Percentiles rank a stretch among this genome's conserved stretches.
phyloP scores from a whole-genome alignment of 176 grass and related monocot genomes.

The Oryza officinalis region DNA sequence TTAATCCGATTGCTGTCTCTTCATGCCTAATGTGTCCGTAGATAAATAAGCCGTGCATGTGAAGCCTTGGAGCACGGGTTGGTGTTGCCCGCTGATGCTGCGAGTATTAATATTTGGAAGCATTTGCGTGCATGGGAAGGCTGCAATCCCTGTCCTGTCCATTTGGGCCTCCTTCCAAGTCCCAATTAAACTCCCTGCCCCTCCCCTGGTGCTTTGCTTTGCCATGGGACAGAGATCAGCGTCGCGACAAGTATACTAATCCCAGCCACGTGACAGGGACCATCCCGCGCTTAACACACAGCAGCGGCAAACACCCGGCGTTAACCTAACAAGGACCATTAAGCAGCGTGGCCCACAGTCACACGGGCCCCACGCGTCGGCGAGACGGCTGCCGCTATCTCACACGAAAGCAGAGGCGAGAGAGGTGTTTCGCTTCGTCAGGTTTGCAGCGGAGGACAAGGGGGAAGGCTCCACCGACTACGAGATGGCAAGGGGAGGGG shows the following conservation, averaged over 20 bases:
- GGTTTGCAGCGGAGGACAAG: background rate
- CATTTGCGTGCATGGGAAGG: constrained; percentile 51
- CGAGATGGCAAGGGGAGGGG: background rate
- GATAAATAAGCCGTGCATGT: constrained; percentile 12
- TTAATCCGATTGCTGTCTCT: constrained; percentile 13
- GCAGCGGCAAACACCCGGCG: background rate
- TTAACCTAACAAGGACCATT: background rate
- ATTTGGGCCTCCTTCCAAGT: constrained; percentile 18
- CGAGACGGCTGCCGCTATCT: background rate
- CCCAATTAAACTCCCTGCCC: constrained; percentile 18
- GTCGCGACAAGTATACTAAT: constrained; percentile 36
- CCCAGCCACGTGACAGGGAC: constrained; percentile 30
- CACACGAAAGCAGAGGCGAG: background rate
- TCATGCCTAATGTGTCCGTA: background rate
- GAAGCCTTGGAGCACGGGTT: constrained; percentile 28
- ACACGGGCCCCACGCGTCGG: background rate
- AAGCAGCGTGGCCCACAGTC: background rate
- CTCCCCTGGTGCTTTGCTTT: background rate
- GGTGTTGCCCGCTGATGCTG: constrained; percentile 11
- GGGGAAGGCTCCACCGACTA: constrained; percentile 36
- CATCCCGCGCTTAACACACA: background rate
- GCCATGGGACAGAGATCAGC: background rate
- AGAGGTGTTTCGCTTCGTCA: background rate
- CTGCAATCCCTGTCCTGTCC: constrained; percentile 51
- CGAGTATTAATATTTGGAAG: constrained; percentile 32